A percentile compares a stretch with the other conserved stretches of the same genome.
phyloP scores from a whole-genome alignment of 768 basidiomycete species.

The Leucosporidium scottii region DNA sequence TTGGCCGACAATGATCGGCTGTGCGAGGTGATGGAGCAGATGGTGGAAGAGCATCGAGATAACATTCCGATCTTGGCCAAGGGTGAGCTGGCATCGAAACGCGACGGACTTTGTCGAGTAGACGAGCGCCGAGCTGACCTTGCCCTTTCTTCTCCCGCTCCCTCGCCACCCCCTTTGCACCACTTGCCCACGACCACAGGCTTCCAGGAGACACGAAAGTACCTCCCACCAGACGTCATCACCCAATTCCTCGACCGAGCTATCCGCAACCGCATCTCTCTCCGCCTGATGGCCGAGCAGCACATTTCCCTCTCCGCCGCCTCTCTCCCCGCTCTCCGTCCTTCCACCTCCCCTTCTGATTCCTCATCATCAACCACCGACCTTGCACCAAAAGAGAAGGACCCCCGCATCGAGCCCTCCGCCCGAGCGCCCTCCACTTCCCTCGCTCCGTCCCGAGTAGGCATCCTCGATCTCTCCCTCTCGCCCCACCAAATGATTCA shows the following conservation, averaged over 20 bases:
- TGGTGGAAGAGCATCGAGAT: constrained; percentile 72
- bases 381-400: constrained; percentile 36
- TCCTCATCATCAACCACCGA: neutral
- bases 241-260: constrained; percentile 72
- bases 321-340: constrained; percentile 45
- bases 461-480: constrained; percentile 66
- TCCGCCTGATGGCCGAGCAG: constrained; percentile 83
- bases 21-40: constrained; percentile 57
- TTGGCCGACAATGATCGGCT: constrained; percentile 65
- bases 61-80: constrained; percentile 88
- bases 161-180: neutral
- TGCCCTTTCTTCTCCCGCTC: neutral
- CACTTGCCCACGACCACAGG: constrained; percentile 43
- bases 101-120: neutral
- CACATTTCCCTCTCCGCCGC: constrained; percentile 73
- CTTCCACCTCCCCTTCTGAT: constrained; percentile 65
- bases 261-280: constrained; percentile 77
- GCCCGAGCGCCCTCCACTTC: constrained; percentile 7
- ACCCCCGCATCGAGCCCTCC: constrained; percentile 13
- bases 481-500: constrained; percentile 66
- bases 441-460: constrained; percentile 41
- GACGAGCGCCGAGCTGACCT: neutral
- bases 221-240: constrained; percentile 74
- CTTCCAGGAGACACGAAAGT: constrained; percentile 76
- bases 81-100: constrained; percentile 49